Evolutionary conservation across 176 grass and related monocot genomes (phyloP), one percentile per base, ranked within the genome.

Genomic region (Musa itinerans): DNA sequence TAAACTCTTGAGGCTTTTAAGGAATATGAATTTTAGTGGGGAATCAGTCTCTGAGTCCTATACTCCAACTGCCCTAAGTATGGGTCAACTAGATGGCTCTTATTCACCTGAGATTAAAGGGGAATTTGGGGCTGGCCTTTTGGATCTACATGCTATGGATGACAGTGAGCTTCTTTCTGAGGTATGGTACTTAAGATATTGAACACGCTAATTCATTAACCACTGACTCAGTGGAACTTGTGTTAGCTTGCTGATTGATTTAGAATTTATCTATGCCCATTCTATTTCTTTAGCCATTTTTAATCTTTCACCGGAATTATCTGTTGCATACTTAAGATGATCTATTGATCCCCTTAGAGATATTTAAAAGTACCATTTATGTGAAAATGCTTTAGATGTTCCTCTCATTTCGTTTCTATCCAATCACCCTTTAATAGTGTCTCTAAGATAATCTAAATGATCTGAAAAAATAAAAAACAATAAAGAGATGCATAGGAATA

Each of bases 81-180:
- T 77, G 0, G 74, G 51, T 53, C 52, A 54, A 16, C 52, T 22
- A 69, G 78, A 63, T 69, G 75, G 69, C 21, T 69, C 59, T 63
- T 80, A 65, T 72, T 80, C 78, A 63, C 69, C 78, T 29, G 69
- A 80, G 55, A 20, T 80, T 24, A 80, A 57, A 53, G 63, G 70
- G 14, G 51, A 59, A 43, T 43, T 82, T 55, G 84, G 80, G 72
- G 78, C 63, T 66, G 80, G 80, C 19, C 85, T 87, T 51, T 79
- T 87, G 63, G 85, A 87, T 74, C 80, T 87, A 79, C 73, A 83
- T 75, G 81, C 80, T 3, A 71, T 54, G 9, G 76, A 76, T 25
- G 76, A 83, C 61, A 77, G 64, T 22, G 75, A 82, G n/a, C 71
- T 87, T 83, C 71, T 87, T 23, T 72, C 80, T 58, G 85, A 87